Evolutionary conservation across 2,329 filamentous ascomycete species (phyloP).

Genomic region (Fusarium sp.): DNA sequence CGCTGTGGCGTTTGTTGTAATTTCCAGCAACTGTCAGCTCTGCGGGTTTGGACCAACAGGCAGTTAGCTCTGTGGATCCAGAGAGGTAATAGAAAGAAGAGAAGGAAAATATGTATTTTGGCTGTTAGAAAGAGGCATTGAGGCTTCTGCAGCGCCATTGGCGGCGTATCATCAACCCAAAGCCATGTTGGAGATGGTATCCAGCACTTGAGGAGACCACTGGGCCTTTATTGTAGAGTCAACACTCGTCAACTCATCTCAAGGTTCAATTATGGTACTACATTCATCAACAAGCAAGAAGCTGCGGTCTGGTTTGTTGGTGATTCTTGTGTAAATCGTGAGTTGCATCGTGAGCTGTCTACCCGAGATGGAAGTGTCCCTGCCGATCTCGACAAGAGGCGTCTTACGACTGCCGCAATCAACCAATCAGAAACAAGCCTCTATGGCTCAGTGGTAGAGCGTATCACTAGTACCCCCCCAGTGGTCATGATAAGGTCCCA

Average conservation of each 20-base stretch:
- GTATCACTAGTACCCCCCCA: neutral
- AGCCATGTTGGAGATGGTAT: neutral
- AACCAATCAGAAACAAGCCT: neutral
- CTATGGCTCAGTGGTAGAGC: conserved; percentile 1
- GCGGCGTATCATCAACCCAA: too few species aligned
- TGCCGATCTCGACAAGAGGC: neutral
- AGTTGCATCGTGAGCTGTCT: neutral
- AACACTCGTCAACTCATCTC: neutral
- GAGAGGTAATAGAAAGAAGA: neutral
- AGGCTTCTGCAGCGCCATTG: neutral
- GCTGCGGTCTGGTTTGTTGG: neutral
- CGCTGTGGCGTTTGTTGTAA: neutral
- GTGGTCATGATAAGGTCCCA: neutral
- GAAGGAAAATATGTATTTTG: too few species aligned
- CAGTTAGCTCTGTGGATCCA: too few species aligned
- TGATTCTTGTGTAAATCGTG: neutral
- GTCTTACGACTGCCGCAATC: neutral
- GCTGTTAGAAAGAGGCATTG: neutral
- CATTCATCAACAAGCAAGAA: neutral
- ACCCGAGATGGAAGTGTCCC: neutral
- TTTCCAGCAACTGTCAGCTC: neutral
- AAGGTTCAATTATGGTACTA: neutral
- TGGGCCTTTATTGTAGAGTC: rapidly evolving
- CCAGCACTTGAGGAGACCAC: neutral
- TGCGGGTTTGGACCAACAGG: neutral